Evolutionary conservation across 352 stramenopile genomes (phyloP), one percentile per base, ranked within the genome.

Genomic region (Pythium vanterpoolii): DNA sequence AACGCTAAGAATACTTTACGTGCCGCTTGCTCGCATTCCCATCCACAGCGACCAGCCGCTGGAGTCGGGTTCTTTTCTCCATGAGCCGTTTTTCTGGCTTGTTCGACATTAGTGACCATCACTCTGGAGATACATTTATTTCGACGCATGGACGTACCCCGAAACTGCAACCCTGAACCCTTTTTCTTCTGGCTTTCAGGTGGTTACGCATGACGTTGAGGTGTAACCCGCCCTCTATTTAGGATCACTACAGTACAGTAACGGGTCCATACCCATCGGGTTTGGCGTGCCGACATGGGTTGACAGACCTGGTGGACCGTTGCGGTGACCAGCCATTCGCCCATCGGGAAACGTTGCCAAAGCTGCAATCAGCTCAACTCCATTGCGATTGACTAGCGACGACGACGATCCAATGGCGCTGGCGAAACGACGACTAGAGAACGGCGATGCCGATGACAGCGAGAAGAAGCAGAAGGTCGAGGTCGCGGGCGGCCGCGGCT

Each of bases 391-490:
- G 34, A 21, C 34, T 16, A 42, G 34, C 34, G 19, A 16, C 34
- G 11, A 44, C 23, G 27, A 60, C n/a, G 11, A 71, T 52, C 11
- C n/a, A n/a, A 71, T 71, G 63, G 63, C 63, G 56, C 49, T 71
- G 51, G 58, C 63, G 39, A 71, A 71, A 57, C 56, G 63, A 66
- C 63, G 63, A 67, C 68, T 61, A 33, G 63, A 71, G 27, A 63
- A 62, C 52, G 52, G 56, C 44, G 62, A 70, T 34, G 55, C 56
- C 31, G 68, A 72, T 18, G 69, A 73, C 42, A 55, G 51, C 24
- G 71, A 77, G 33, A 77, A 79, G 68, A 76, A 79, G 71, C 68
- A 74, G 52, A 74, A 76, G 65, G 54, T 79, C 2, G 63, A 66
- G 52, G 43, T 66, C 43, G 63, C 63, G 13, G 63, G 63, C n/a